These are phyloP conservation scores for Solanum lycopersicoides DNA, from an alignment of 257 asterid species.

Conservation along the genomic window DNA sequence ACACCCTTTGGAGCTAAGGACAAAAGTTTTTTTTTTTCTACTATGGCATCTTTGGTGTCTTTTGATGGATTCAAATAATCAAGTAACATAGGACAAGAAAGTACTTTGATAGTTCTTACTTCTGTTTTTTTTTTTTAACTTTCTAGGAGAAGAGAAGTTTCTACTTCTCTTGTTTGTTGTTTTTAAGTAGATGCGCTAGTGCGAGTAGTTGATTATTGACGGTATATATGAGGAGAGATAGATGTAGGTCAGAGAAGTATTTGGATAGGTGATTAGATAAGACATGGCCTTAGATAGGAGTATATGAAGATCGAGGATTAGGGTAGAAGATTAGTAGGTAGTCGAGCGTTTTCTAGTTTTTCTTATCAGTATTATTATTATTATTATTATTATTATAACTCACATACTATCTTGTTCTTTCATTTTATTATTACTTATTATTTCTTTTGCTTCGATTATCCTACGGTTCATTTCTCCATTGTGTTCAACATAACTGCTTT, in stretches of 20 bases:
- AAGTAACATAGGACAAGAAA: background rate
- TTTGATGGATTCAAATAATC: background rate
- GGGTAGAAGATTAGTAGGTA: background rate
- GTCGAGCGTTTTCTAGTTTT: background rate
- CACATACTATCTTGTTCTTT: background rate
- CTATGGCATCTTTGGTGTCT: background rate
- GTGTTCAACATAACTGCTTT: background rate
- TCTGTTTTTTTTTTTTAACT: background rate
- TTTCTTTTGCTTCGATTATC: background rate
- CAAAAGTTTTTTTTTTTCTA: constrained; percentile 7
- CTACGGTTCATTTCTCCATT: background rate
- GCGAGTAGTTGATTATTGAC: background rate
- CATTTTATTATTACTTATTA: background rate
- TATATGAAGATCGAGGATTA: background rate
- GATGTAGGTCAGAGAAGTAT: background rate
- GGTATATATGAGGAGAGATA: background rate
- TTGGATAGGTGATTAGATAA: background rate
- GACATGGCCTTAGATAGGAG: background rate
- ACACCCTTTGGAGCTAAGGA: constrained; percentile 36
- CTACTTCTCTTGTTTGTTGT: background rate
- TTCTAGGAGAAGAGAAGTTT: background rate
- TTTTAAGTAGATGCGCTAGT: background rate
- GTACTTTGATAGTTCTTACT: background rate
- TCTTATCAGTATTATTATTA: background rate
- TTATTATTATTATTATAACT: background rate